Percentiles rank a stretch among this genome's conserved stretches.
phyloP scores from a whole-genome alignment of 2,329 filamentous ascomycete species.

The Cordyceps cateniannulata region DNA sequence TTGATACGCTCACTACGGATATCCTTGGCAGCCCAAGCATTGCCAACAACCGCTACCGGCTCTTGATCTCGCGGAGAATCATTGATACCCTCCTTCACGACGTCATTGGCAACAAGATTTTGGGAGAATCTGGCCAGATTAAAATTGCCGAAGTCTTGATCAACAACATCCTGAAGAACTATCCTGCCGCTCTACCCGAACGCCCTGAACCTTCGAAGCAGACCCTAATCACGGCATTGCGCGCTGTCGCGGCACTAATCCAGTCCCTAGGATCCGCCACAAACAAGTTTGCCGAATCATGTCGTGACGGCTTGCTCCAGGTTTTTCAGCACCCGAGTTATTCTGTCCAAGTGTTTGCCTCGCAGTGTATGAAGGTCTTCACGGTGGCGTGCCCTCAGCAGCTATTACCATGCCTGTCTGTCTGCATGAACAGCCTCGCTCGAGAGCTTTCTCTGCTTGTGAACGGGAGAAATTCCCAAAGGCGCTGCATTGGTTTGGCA shows the following conservation, averaged over 20 bases:
- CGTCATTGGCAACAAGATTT: slow-evolving; percentile 70
- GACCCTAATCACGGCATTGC: slow-evolving; percentile 70
- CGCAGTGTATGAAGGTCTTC: slow-evolving; percentile 78
- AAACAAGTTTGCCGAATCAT: slow-evolving; percentile 70
- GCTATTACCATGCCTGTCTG: slow-evolving; percentile 80
- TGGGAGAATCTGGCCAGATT: slow-evolving; percentile 85
- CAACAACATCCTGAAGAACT: slow-evolving; percentile 88
- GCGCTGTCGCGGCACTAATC: slow-evolving; percentile 73
- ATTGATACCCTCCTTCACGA: slow-evolving; percentile 79
- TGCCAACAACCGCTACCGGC: slow-evolving; percentile 77
- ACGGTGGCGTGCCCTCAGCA: slow-evolving; percentile 89
- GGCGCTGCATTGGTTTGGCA: slow-evolving; percentile 82
- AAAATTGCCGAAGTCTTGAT: slow-evolving; percentile 75
- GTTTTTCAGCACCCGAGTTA: slow-evolving; percentile 93
- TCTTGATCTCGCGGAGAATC: slow-evolving; percentile 78
- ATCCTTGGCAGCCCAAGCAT: slow-evolving; percentile 71
- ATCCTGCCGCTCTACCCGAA: slow-evolving; percentile 83
- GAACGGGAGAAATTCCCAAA: slow-evolving; percentile 68
- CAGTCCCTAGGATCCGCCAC: slow-evolving; percentile 75
- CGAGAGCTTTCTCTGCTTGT: slow-evolving; percentile 76
- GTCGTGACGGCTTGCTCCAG: slow-evolving; percentile 81
- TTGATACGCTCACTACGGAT: slow-evolving; percentile 74
- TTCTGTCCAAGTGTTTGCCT: slow-evolving; percentile 86
- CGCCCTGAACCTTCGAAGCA: slow-evolving; percentile 84
- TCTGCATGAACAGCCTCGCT: slow-evolving; percentile 93